These are phyloP conservation scores for Xylariomycetidae sp. DNA, from an alignment of 2,329 filamentous ascomycete species.

Conservation along the genomic window DNA sequence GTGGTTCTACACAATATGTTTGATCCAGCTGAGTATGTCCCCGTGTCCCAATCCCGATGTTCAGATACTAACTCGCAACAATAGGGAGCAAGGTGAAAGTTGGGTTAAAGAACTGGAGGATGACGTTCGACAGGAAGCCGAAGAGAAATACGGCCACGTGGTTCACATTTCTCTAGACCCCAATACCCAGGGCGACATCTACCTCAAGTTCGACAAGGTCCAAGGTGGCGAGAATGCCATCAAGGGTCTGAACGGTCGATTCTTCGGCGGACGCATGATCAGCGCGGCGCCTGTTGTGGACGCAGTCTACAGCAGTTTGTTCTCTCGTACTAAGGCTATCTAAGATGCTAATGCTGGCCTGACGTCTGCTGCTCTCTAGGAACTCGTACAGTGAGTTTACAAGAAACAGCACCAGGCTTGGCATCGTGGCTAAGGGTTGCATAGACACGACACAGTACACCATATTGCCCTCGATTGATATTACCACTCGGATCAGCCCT, in stretches of 20 bases:
- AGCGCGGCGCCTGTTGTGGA: conserved; percentile 95
- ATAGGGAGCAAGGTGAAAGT: conserved; percentile 75
- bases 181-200: conserved; percentile 93
- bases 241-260: conserved; percentile 94
- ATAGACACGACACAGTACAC: too few species aligned
- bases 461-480: too few species aligned
- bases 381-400: conserved; percentile 26
- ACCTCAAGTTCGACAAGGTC: conserved; percentile 96
- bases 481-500: too few species aligned
- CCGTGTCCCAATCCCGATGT: background rate
- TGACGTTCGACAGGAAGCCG: conserved; percentile 88
- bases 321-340: conserved; percentile 79
- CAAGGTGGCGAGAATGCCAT: conserved; percentile 95
- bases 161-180: conserved; percentile 95
- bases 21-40: conserved; percentile 78
- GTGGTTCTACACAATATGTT: conserved; percentile 96
- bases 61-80: conserved; percentile 27
- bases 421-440: too few species aligned
- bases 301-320: conserved; percentile 96
- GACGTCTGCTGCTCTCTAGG: conserved; percentile 43
- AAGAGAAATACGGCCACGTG: conserved; percentile 92
- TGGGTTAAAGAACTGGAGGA: conserved; percentile 95
- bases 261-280: conserved; percentile 90
- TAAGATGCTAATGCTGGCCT: conserved; percentile 57
- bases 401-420: too few species aligned